Conservation (phyloP, 2,329 filamentous ascomycete species). For the Stemphylium vesicarium region DNA sequence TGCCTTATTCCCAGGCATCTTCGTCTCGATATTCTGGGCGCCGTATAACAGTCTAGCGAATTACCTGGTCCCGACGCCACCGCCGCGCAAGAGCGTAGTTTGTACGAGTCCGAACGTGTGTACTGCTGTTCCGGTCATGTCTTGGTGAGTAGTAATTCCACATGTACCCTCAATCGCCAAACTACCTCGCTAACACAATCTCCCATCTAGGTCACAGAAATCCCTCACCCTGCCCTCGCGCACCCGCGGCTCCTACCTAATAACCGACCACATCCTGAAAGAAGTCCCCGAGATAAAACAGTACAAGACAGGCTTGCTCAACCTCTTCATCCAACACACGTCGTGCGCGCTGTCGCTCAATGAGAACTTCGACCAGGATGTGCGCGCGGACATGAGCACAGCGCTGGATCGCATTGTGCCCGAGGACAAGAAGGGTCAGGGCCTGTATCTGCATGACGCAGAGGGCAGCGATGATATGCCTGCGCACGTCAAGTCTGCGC, state of each 20-base stretch:
- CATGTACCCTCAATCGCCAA: background rate
- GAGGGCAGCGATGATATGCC: conserved; percentile 96
- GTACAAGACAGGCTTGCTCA: conserved; percentile 76
- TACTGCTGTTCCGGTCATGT: conserved; percentile 32
- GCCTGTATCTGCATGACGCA: conserved; percentile 81
- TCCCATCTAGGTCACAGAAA: conserved; percentile 69
- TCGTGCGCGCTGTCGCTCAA: conserved; percentile 89
- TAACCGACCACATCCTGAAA: conserved; percentile 76
- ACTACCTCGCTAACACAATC: background rate
- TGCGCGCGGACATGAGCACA: conserved; percentile 92
- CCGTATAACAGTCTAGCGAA: conserved; percentile 39
- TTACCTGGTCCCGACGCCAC: conserved; percentile 33
- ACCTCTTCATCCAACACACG: conserved; percentile 95
- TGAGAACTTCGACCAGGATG: conserved; percentile 87
- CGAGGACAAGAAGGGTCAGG: conserved; percentile 64
- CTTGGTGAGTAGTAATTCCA: conserved; percentile 37
- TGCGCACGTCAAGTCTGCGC: conserved; percentile 88
- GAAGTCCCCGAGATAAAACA: conserved; percentile 78
- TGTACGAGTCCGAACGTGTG: conserved; percentile 40
- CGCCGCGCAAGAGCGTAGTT: conserved; percentile 26
- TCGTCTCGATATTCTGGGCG: conserved; percentile 50
- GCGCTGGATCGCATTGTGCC: conserved; percentile 90
- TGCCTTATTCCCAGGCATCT: conserved; percentile 58
- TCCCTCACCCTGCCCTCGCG: conserved; percentile 77
- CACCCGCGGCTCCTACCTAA: conserved; percentile 84